Percentiles rank a stretch among this genome's conserved stretches.
These are phyloP conservation scores for Agroathelia rolfsii DNA, from an alignment of 1,284 basidiomycete genomes.

Conservation along the genomic window DNA sequence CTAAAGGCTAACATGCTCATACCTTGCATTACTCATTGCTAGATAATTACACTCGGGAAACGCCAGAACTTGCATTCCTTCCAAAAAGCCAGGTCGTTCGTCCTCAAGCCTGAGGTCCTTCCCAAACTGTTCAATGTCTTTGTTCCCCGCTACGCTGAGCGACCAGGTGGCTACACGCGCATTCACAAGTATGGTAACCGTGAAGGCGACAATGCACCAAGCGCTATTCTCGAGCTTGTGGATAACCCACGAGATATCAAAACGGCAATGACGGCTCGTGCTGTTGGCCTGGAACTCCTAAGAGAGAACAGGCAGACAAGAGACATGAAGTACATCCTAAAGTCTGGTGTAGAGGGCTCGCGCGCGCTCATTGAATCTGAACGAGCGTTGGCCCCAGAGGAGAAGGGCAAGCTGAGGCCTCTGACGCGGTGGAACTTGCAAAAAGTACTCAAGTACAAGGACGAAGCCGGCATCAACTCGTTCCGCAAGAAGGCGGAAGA, in stretches of 20 bases:
- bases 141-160: conserved; percentile 70
- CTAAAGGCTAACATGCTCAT: not conserved
- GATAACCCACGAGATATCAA: conserved; percentile 88
- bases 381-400: conserved; percentile 26
- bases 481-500: conserved; percentile 35
- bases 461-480: conserved; percentile 28
- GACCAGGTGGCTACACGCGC: conserved; percentile 93
- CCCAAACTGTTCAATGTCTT: conserved; percentile 79
- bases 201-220: conserved; percentile 87
- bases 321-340: conserved; percentile 35
- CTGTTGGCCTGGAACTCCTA: conserved; percentile 72
- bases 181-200: conserved; percentile 87
- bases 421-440: conserved; percentile 63
- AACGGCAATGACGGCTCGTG: conserved; percentile 77
- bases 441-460: conserved; percentile 53
- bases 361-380: conserved; percentile 39
- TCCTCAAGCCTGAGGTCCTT: conserved; percentile 61
- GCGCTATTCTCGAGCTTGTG: conserved; percentile 88
- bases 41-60: conserved; percentile 89
- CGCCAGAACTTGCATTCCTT: conserved; percentile 59
- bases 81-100: conserved; percentile 61
- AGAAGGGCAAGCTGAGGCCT: conserved; percentile 38
- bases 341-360: conserved; percentile 37
- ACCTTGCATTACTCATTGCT: no score
- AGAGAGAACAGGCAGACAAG: conserved; percentile 39